Percentiles rank a stretch among this genome's conserved stretches.
Conservation (phyloP, 2,329 filamentous ascomycete genomes). For the Lomentospora prolificans region DNA sequence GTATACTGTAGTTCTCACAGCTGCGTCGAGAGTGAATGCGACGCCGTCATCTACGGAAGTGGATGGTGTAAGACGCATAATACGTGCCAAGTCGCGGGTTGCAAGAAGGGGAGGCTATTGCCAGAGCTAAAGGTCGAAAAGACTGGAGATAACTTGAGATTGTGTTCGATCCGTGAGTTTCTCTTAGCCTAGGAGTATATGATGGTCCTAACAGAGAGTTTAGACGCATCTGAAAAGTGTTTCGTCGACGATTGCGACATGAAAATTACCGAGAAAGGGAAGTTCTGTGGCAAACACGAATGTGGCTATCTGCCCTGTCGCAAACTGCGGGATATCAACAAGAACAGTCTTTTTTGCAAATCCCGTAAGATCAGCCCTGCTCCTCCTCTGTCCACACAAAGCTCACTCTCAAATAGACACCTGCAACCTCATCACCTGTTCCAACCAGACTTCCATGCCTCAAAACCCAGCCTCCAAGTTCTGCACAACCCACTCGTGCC, state of each 20-base stretch:
- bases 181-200: too few relatives aligned
- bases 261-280: background rate
- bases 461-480: slow-evolving; percentile 6
- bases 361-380: slow-evolving; percentile 6
- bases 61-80: slow-evolving; percentile 12
- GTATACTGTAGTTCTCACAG: slow-evolving; percentile 12
- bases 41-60: slow-evolving; percentile 12
- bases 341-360: slow-evolving; percentile 9
- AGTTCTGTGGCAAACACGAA: slow-evolving; percentile 10
- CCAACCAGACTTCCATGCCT: slow-evolving; percentile 9
- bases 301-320: slow-evolving; percentile 10
- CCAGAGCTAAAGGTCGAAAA: background rate
- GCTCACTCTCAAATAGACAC: slow-evolving; percentile 6
- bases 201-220: background rate
- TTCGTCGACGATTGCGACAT: background rate
- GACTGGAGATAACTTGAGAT: background rate
- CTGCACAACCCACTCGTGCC: slow-evolving; percentile 11
- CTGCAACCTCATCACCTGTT: slow-evolving; percentile 7
- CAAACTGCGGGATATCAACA: slow-evolving; percentile 7
- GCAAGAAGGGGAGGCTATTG: slow-evolving; percentile 3
- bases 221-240: background rate
- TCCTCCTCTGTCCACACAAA: background rate
- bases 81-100: slow-evolving; percentile 13
- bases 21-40: slow-evolving; percentile 11
- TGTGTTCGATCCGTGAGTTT: background rate